A percentile compares a stretch with the other conserved stretches of the same genome.
Conservation (phyloP, 2,329 filamentous ascomycete genomes). For the Cladophialophora carrionii region DNA sequence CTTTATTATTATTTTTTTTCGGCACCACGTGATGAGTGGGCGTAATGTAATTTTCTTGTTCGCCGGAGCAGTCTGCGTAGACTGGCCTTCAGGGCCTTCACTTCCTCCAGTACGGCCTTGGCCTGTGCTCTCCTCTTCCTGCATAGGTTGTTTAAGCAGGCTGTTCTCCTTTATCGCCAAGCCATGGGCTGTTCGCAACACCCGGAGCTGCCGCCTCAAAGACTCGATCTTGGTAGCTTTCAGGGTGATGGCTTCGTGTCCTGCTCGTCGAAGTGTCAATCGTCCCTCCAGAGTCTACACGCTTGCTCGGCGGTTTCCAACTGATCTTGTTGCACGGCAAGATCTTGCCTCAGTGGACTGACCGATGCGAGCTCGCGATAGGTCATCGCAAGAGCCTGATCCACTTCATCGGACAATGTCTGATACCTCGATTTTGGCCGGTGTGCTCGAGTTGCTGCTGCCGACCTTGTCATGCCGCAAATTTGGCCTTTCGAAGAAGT, state of each 20-base stretch:
- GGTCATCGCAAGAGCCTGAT: conserved; percentile 12
- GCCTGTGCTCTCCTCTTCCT: conserved; percentile 1
- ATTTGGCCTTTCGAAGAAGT: not conserved
- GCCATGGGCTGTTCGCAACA: not conserved
- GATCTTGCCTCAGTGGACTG: conserved; percentile 4
- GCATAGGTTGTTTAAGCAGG: conserved; percentile 9
- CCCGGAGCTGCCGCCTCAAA: conserved; percentile 5
- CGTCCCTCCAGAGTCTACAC: conserved; percentile 1
- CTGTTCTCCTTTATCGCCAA: conserved; percentile 3
- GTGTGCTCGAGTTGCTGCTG: not conserved
- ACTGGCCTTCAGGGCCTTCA: conserved; percentile 16
- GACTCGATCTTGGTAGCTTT: conserved; percentile 11
- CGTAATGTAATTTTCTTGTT: not conserved
- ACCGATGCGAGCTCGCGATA: conserved; percentile 12
- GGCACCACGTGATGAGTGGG: not conserved
- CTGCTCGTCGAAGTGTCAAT: conserved; percentile 11
- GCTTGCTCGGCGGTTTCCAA: conserved; percentile 12
- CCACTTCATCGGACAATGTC: conserved; percentile 16
- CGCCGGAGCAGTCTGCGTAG: conserved; percentile 14
- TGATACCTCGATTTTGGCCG: conserved; percentile 16
- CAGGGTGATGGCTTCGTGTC: conserved; percentile 2
- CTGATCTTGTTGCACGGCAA: conserved; percentile 2
- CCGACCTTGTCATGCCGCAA: not conserved
- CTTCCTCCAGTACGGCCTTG: conserved; percentile 11
- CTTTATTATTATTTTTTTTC: not conserved